phyloP scores from a whole-genome alignment of 2,329 filamentous ascomycete species.

The Paracoccidioides lutzii region DNA sequence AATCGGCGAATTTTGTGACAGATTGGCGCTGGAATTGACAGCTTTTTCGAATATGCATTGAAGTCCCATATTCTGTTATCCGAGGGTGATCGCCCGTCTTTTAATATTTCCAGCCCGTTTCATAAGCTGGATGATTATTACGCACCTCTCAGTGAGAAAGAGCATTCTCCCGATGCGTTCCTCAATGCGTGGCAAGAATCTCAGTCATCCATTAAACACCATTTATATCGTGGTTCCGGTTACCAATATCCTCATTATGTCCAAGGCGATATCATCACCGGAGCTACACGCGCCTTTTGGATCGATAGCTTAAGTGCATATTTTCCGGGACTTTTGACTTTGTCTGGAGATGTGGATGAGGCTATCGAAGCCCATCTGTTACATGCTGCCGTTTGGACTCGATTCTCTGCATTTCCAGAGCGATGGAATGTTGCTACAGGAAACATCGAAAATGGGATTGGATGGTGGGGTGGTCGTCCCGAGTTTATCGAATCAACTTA shows the following conservation, averaged over 20 bases:
- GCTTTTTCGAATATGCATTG: conserved; percentile 95
- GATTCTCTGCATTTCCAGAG: conserved; percentile 87
- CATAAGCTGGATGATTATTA: conserved; percentile 51
- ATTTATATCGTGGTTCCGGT: conserved; percentile 65
- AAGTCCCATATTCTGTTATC: conserved; percentile 89
- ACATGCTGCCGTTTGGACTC: conserved; percentile 86
- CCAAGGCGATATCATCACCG: conserved; percentile 77
- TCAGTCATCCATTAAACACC: conserved; percentile 74
- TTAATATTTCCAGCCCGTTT: conserved; percentile 29
- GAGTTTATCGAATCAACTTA: conserved; percentile 97
- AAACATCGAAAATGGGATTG: conserved; percentile 70
- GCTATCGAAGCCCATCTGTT: conserved; percentile 81
- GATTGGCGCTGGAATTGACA: conserved; percentile 92
- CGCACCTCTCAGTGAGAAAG: conserved; percentile 47
- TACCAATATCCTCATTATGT: conserved; percentile 85
- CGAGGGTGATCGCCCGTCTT: conserved; percentile 41
- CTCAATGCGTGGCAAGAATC: conserved; percentile 72
- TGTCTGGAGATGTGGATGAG: conserved; percentile 82
- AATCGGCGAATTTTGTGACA: conserved; percentile 13
- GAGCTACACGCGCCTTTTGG: conserved; percentile 82
- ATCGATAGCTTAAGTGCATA: conserved; percentile 93
- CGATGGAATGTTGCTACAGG: conserved; percentile 80
- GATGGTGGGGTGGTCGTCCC: conserved; percentile 90
- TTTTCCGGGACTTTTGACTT: conserved; percentile 74
- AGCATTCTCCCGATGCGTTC: conserved; percentile 65